Evolutionary conservation across 1,284 basidiomycete genomes (phyloP).

Genomic region (Lentinula novae-zelandiae): DNA sequence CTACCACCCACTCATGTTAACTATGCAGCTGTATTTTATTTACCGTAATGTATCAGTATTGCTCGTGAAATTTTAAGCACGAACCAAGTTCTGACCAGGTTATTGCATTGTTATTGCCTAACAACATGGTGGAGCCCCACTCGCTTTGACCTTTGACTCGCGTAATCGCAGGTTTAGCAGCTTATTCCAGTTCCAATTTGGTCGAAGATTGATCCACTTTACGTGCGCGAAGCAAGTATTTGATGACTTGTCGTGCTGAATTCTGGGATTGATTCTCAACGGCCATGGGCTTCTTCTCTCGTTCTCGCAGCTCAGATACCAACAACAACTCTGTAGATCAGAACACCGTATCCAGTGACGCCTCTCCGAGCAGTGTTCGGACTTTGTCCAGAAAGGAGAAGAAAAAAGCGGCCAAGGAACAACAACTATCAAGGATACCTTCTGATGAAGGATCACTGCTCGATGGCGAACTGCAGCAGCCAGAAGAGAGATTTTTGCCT

Average conservation of each 20-base stretch:
- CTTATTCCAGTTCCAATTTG: neutral
- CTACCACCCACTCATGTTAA: neutral
- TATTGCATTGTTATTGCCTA: too few species aligned
- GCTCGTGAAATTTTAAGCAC: too few species aligned
- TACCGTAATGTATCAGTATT: neutral
- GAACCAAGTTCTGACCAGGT: too few species aligned
- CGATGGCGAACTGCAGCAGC: neutral
- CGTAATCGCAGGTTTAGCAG: neutral
- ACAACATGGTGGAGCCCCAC: too few species aligned
- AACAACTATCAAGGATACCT: neutral
- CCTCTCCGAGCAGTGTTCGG: neutral
- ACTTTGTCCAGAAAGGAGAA: constrained; percentile 2
- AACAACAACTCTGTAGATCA: constrained; percentile 5
- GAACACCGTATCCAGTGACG: neutral
- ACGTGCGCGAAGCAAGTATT: neutral
- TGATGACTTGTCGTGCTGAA: neutral
- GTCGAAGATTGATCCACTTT: neutral
- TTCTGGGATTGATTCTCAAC: constrained; percentile 3
- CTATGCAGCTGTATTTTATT: neutral
- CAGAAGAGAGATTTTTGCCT: constrained; percentile 6
- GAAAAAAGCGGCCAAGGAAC: constrained; percentile 3
- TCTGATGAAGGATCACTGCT: neutral
- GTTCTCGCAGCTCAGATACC: neutral
- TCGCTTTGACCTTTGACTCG: too few species aligned
- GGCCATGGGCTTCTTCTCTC: constrained; percentile 2